phyloP scores from a whole-genome alignment of 2,329 filamentous ascomycete species.

The Monosporascus cannonballus region DNA sequence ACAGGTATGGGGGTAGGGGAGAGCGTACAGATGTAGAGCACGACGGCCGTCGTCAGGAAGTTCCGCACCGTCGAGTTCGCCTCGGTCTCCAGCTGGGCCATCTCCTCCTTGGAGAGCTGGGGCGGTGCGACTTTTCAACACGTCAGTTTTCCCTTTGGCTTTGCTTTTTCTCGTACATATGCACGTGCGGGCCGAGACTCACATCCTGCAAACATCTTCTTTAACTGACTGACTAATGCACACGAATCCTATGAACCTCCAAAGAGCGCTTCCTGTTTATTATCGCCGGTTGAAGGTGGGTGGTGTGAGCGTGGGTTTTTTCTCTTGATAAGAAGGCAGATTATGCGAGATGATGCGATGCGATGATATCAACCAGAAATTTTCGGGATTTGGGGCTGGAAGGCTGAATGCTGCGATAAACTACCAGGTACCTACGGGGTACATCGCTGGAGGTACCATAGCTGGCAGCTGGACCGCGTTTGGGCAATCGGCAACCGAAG shows the following conservation, averaged over 20 bases:
- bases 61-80: constrained; percentile 62
- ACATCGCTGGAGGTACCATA: too few species aligned
- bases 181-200: constrained; percentile 1
- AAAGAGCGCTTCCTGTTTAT: too few species aligned
- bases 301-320: too few species aligned
- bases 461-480: too few species aligned
- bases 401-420: too few species aligned
- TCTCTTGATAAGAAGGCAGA: too few species aligned
- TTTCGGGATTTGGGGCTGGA: too few species aligned
- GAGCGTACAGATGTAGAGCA: constrained; percentile 73
- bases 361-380: too few species aligned
- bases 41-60: constrained; percentile 57
- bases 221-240: not conserved
- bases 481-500: too few species aligned
- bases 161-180: not conserved
- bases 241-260: not conserved
- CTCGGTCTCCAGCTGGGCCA: constrained; percentile 61
- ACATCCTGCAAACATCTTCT: constrained; percentile 23
- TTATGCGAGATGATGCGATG: too few species aligned
- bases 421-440: too few species aligned
- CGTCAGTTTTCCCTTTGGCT: not conserved
- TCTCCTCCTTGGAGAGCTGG: constrained; percentile 63
- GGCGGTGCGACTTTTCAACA: constrained; percentile 40
- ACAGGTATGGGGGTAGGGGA: not conserved
- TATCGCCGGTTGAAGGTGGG: too few species aligned